Percentiles rank a stretch among this genome's conserved stretches.
phyloP scores from a whole-genome alignment of 768 basidiomycete genomes.

The Suillus plorans region DNA sequence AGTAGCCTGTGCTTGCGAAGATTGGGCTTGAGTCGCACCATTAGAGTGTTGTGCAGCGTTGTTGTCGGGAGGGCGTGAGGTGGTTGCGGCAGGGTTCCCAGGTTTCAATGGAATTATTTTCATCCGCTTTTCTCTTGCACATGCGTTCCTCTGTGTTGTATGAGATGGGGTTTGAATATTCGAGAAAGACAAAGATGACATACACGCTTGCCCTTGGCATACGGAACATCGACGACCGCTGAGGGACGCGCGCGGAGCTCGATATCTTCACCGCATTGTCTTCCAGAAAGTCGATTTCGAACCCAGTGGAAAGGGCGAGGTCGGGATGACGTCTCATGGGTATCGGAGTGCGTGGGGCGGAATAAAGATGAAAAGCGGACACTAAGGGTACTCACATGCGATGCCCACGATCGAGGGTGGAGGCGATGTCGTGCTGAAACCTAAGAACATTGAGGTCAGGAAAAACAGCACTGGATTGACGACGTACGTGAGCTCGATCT shows the following conservation, averaged over 20 bases:
- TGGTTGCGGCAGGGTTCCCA: background rate
- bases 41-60: background rate
- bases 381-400: too few species aligned
- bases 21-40: background rate
- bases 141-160: background rate
- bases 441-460: too few species aligned
- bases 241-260: accelerated
- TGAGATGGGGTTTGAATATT: background rate
- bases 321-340: too few species aligned
- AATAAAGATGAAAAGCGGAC: too few species aligned
- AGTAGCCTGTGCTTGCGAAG: background rate
- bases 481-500: too few species aligned
- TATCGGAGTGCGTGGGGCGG: too few species aligned
- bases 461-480: too few species aligned
- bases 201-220: background rate
- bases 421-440: too few species aligned
- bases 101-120: background rate
- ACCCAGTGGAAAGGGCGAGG: background rate
- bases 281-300: background rate
- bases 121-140: background rate
- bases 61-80: background rate
- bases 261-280: background rate
- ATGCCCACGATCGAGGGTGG: too few species aligned
- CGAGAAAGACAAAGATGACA: background rate
- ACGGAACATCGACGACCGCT: background rate